Percentiles rank a stretch among this genome's conserved stretches.
These are phyloP conservation scores for Ascoidea rubescens DNA, from an alignment of 805 yeast genomes.

Conservation along the genomic window DNA sequence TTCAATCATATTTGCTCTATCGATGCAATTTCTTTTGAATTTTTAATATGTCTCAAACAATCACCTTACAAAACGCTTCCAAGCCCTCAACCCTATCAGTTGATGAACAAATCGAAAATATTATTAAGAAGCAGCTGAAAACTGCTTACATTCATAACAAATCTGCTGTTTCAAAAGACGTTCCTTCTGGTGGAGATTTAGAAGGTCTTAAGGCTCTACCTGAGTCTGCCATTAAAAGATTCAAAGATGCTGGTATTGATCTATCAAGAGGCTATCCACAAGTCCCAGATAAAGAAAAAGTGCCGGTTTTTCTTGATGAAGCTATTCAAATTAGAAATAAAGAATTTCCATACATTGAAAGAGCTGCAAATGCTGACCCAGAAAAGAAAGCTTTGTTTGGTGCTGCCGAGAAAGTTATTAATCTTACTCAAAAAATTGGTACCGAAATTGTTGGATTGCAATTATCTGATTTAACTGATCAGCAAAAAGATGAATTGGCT, in stretches of 20 bases:
- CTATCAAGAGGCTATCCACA: conserved; percentile 24
- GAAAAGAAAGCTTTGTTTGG: conserved; percentile 24
- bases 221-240: conserved; percentile 15
- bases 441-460: conserved; percentile 34
- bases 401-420: conserved; percentile 25
- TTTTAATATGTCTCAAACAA: too few relatives aligned
- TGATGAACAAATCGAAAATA: too few relatives aligned
- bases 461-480: conserved; percentile 23
- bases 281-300: conserved; percentile 18
- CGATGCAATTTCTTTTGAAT: too few relatives aligned
- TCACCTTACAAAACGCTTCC: too few relatives aligned
- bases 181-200: too few relatives aligned
- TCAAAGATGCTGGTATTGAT: conserved; percentile 21
- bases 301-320: conserved; percentile 26
- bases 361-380: conserved; percentile 23
- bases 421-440: conserved; percentile 30
- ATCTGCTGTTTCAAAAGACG: too few relatives aligned
- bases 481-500: conserved; percentile 33
- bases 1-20: too few relatives aligned
- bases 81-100: too few relatives aligned
- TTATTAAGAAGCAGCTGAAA: too few relatives aligned
- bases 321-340: conserved; percentile 23
- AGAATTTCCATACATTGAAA: conserved; percentile 20
- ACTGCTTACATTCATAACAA: too few relatives aligned
- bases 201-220: conserved; percentile 10